Percentiles rank a stretch among this genome's conserved stretches.
These are phyloP conservation scores for Vanilla planifolia DNA, from an alignment of 106 monocot genomes.

Conservation along the genomic window DNA sequence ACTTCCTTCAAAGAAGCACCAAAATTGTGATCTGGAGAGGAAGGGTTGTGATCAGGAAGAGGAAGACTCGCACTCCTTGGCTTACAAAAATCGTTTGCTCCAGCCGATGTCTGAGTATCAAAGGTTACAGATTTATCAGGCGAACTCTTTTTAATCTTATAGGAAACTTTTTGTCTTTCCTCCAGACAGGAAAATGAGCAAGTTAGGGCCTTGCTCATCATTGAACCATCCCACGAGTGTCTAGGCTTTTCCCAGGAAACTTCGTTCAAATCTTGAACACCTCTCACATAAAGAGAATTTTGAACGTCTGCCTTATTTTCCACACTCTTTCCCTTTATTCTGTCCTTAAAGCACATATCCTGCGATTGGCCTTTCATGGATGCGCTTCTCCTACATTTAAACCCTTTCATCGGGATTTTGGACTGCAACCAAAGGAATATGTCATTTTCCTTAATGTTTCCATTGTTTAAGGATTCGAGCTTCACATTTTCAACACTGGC, in stretches of 20 bases:
- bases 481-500: not conserved
- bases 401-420: constrained; percentile 20
- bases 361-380: constrained; percentile 15
- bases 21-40: constrained; percentile 10
- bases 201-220: constrained; percentile 56
- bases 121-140: constrained; percentile 13
- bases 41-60: constrained; percentile 6
- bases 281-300: constrained; percentile 47
- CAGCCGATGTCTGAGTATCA: constrained; percentile 9
- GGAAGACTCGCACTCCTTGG: not conserved
- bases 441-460: constrained; percentile 20
- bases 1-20: constrained; percentile 17
- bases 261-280: constrained; percentile 22
- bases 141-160: constrained; percentile 13
- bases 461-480: constrained; percentile 2
- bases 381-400: constrained; percentile 21
- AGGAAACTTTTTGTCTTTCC: constrained; percentile 31
- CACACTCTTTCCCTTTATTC: constrained; percentile 5
- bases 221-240: constrained; percentile 89
- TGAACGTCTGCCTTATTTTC: constrained; percentile 26
- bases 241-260: constrained; percentile 43
- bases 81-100: not conserved
- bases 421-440: constrained; percentile 33
- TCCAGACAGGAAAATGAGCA: constrained; percentile 76
- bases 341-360: constrained; percentile 1